Evolutionary conservation across 257 asterid species (phyloP).

Genomic region (Fraxinus quadrangulata): DNA sequence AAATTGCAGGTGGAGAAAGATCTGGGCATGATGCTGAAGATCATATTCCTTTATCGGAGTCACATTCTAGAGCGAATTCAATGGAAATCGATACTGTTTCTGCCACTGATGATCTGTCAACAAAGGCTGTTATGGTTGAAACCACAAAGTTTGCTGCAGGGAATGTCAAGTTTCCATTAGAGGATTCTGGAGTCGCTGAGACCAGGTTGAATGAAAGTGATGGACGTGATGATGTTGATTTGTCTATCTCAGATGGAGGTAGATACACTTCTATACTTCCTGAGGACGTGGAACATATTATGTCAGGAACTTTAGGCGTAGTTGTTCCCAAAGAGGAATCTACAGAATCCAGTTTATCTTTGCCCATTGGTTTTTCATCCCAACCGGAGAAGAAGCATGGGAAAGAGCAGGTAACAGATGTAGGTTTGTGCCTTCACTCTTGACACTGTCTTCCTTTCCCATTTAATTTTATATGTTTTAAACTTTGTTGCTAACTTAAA

Average conservation of each 20-base stretch:
- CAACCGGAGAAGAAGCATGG: conserved; percentile 39
- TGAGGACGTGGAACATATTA: conserved; percentile 36
- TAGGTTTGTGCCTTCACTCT: conserved; percentile 98
- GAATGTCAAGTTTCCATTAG: conserved; percentile 30
- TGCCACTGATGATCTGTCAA: conserved; percentile 37
- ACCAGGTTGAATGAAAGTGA: conserved; percentile 28
- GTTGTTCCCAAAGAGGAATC: conserved; percentile 36
- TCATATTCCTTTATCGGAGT: conserved; percentile 39
- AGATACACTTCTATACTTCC: conserved; percentile 36
- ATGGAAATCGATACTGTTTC: conserved; percentile 32
- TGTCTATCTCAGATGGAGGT: conserved; percentile 33
- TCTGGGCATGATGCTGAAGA: conserved; percentile 35
- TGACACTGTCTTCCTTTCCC: conserved; percentile 33
- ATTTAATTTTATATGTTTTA: conserved; percentile 7
- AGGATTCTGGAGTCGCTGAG: conserved; percentile 39
- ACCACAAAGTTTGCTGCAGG: conserved; percentile 27
- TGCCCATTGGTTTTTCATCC: conserved; percentile 42
- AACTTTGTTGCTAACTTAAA: conserved; percentile 33
- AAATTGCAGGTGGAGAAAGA: conserved; percentile 47
- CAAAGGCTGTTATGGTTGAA: conserved; percentile 38
- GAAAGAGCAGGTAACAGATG: conserved; percentile 92
- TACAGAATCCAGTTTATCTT: conserved; percentile 31
- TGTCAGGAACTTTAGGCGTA: conserved; percentile 30
- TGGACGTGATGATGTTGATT: conserved; percentile 25
- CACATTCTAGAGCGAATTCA: conserved; percentile 38